phyloP scores from a whole-genome alignment of 106 monocot genomes.

The Allium sativum region DNA sequence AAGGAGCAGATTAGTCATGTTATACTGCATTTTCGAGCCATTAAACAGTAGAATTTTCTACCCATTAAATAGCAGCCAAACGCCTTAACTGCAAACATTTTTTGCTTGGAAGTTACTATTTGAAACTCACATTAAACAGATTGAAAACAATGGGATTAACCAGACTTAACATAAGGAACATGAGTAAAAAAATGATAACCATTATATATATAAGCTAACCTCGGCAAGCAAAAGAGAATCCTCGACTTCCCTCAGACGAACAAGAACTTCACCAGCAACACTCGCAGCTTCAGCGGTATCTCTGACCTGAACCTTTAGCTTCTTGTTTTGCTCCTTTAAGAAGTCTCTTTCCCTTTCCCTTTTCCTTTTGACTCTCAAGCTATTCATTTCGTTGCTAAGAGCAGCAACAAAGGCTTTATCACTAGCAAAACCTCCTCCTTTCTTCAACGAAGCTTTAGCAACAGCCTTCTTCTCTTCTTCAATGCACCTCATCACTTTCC shows the following conservation, averaged over 20 bases:
- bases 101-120: too few species aligned
- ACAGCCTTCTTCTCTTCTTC: constrained; percentile 86
- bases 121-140: too few species aligned
- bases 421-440: constrained; percentile 25
- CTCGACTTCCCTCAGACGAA: constrained; percentile 83
- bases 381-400: constrained; percentile 62
- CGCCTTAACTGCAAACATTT: too few species aligned
- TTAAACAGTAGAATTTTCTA: too few species aligned
- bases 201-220: constrained; percentile 29
- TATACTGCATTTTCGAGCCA: too few species aligned
- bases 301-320: constrained; percentile 60
- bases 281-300: constrained; percentile 96
- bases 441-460: constrained; percentile 23
- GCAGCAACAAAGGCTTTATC: constrained; percentile 64
- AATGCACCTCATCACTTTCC: constrained; percentile 69
- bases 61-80: too few species aligned
- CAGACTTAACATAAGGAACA: not conserved
- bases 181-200: not conserved
- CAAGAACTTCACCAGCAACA: constrained; percentile 93
- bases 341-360: constrained; percentile 57
- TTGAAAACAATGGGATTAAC: too few species aligned
- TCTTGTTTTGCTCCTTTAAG: constrained; percentile 80
- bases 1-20: too few species aligned
- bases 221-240: constrained; percentile 49
- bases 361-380: constrained; percentile 58